Conservation (phyloP, 2,329 filamentous ascomycete genomes). For the Fusarium ambrosium region DNA sequence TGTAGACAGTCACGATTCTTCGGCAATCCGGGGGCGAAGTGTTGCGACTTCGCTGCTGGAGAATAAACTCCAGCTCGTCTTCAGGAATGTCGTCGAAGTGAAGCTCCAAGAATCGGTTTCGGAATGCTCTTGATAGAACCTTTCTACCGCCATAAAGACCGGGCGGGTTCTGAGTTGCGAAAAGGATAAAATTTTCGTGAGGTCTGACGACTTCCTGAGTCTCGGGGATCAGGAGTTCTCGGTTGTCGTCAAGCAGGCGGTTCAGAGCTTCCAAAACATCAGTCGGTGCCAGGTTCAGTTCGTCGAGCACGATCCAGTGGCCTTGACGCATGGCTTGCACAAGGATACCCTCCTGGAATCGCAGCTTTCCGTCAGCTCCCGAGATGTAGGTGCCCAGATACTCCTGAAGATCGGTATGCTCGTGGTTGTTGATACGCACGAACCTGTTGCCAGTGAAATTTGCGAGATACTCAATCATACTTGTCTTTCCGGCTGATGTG, state of each 20-base stretch:
- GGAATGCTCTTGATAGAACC: slow-evolving; percentile 90
- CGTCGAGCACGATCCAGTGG: slow-evolving; percentile 98
- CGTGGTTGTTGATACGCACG: slow-evolving; percentile 99
- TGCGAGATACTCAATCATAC: slow-evolving; percentile 99
- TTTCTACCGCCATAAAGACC: slow-evolving; percentile 97
- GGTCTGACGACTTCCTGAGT: slow-evolving; percentile 94
- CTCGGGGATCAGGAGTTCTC: slow-evolving; percentile 94
- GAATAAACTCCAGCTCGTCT: slow-evolving; percentile 90
- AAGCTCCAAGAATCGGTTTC: slow-evolving; percentile 95
- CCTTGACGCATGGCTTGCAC: slow-evolving; percentile 93
- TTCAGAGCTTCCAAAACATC: slow-evolving; percentile 98
- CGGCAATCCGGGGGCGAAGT: slow-evolving; percentile 92
- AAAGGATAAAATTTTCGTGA: slow-evolving; percentile 96
- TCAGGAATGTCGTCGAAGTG: slow-evolving; percentile 99
- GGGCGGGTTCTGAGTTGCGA: slow-evolving; percentile 97
- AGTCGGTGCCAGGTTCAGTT: slow-evolving; percentile 95
- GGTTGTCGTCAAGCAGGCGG: slow-evolving; percentile 93
- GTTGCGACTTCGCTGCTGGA: slow-evolving; percentile 87
- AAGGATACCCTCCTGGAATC: slow-evolving; percentile 92
- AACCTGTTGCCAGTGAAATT: slow-evolving; percentile 97
- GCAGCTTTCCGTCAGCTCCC: slow-evolving; percentile 83
- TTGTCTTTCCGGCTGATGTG: slow-evolving; percentile 97
- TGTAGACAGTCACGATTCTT: slow-evolving; percentile 93
- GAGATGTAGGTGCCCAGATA: slow-evolving; percentile 97
- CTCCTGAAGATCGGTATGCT: slow-evolving; percentile 97